A percentile compares a stretch with the other conserved stretches of the same genome.
Conservation (phyloP, 805 yeast genomes). For the Candida coquimbonensis region DNA sequence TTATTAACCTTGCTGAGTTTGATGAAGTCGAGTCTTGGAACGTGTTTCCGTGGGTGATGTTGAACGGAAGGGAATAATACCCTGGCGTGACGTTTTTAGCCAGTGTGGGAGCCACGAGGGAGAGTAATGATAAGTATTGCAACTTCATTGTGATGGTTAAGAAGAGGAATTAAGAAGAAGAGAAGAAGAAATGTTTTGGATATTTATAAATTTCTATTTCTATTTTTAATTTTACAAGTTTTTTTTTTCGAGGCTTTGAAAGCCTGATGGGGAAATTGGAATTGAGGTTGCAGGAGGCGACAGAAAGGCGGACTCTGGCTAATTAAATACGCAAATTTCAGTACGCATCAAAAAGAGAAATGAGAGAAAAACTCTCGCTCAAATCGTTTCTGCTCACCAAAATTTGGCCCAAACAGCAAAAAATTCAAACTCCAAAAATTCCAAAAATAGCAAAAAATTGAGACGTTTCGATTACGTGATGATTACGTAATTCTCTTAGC, state of each 20-base stretch:
- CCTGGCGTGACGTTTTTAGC: conserved; percentile 15
- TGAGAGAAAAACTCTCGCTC: too few species aligned
- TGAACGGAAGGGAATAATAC: conserved; percentile 10
- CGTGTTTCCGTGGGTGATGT: conserved; percentile 13
- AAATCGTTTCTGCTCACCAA: too few species aligned
- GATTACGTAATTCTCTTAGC: too few species aligned
- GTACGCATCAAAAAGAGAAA: too few species aligned
- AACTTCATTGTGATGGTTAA: conserved; percentile 1
- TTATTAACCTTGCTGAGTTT: conserved; percentile 5
- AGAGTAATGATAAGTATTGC: conserved; percentile 1
- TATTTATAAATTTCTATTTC: too few species aligned
- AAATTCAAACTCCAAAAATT: too few species aligned
- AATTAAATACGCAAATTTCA: too few species aligned
- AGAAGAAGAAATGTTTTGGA: background rate
- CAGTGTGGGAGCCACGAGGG: background rate
- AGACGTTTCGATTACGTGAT: too few species aligned
- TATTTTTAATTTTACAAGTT: background rate
- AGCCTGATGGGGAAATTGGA: background rate
- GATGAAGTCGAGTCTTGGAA: conserved; percentile 8
- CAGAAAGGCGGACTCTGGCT: too few species aligned
- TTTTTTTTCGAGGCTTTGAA: background rate
- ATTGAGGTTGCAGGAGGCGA: too few species aligned
- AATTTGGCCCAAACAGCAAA: too few species aligned
- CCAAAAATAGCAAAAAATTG: too few species aligned
- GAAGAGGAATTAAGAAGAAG: background rate